Percentiles rank a stretch among this genome's conserved stretches.
Evolutionary conservation across 2,329 filamentous ascomycete genomes (phyloP).

Genomic region (Colletotrichum camelliae): DNA sequence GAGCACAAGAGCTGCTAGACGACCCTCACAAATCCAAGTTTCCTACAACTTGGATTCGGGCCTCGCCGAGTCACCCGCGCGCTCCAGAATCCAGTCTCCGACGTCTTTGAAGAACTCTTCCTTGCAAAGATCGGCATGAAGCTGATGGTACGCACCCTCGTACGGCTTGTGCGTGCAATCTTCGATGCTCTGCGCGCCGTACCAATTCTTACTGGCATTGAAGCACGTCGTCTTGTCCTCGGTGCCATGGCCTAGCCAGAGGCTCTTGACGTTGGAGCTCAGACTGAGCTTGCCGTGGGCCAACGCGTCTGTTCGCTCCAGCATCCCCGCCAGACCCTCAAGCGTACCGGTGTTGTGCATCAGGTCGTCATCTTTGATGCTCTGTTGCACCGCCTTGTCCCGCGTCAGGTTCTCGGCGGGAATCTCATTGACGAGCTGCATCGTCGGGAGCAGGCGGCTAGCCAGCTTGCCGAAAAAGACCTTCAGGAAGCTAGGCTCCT

Average conservation of each 20-base stretch:
- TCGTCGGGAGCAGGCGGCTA: conserved; percentile 68
- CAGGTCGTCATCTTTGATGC: conserved; percentile 69
- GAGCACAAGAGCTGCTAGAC: not conserved
- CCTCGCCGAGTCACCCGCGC: conserved; percentile 23
- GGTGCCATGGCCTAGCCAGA: conserved; percentile 82
- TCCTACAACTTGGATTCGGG: conserved; percentile 42
- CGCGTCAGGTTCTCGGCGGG: conserved; percentile 69
- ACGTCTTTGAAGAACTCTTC: conserved; percentile 65
- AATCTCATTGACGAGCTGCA: conserved; percentile 71
- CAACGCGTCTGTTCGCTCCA: conserved; percentile 74
- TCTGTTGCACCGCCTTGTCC: conserved; percentile 66
- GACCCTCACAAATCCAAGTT: not conserved
- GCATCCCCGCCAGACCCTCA: conserved; percentile 77
- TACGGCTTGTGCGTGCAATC: conserved; percentile 78
- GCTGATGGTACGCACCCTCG: conserved; percentile 79
- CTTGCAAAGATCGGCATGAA: conserved; percentile 65
- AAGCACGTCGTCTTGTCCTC: conserved; percentile 73
- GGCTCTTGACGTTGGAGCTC: conserved; percentile 59
- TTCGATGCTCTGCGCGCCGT: conserved; percentile 60
- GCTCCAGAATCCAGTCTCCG: conserved; percentile 67
- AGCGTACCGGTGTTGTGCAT: conserved; percentile 86
- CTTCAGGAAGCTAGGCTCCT: conserved; percentile 67
- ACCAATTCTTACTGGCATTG: conserved; percentile 67
- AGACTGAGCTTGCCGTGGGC: conserved; percentile 58
- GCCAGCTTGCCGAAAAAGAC: conserved; percentile 72